phyloP scores from a whole-genome alignment of 2,329 filamentous ascomycete species.

The Chrysosporium keratinophilum region DNA sequence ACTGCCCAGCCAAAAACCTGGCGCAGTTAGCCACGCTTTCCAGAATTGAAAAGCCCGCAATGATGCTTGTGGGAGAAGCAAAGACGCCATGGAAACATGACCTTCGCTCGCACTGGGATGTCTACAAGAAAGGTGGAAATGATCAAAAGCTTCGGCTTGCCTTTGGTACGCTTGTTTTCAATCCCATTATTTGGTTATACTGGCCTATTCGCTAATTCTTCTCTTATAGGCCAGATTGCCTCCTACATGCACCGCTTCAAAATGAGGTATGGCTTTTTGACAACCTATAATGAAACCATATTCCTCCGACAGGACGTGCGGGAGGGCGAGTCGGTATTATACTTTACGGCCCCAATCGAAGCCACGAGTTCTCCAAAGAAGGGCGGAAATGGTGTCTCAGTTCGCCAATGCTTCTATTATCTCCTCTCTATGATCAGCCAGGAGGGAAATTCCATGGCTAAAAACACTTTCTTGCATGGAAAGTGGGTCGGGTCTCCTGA shows the following conservation, averaged over 20 bases:
- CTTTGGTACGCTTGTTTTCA: slow-evolving; percentile 1
- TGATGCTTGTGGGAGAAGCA: slow-evolving; percentile 13
- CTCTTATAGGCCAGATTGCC: slow-evolving; percentile 13
- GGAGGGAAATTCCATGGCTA: background rate
- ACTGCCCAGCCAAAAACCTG: background rate
- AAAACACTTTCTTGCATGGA: background rate
- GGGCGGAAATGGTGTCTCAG: background rate
- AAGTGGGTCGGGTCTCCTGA: too few relatives aligned
- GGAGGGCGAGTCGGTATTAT: background rate
- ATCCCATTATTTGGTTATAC: too few relatives aligned
- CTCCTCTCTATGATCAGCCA: background rate
- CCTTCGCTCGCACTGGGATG: background rate
- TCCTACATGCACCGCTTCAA: slow-evolving; percentile 13
- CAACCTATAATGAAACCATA: slow-evolving; percentile 14
- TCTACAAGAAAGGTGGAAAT: background rate
- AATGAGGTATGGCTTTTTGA: slow-evolving; percentile 14
- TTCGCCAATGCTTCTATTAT: slow-evolving; percentile 13
- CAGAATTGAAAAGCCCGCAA: background rate
- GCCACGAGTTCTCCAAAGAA: background rate
- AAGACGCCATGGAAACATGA: slow-evolving; percentile 15
- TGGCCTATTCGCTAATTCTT: too few relatives aligned
- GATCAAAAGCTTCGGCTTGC: background rate
- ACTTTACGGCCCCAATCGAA: slow-evolving; percentile 5
- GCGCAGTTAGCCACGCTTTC: background rate
- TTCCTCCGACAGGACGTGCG: slow-evolving; percentile 8